phyloP scores from a whole-genome alignment of 2,329 filamentous ascomycete species.

The Aphanocladium album region DNA sequence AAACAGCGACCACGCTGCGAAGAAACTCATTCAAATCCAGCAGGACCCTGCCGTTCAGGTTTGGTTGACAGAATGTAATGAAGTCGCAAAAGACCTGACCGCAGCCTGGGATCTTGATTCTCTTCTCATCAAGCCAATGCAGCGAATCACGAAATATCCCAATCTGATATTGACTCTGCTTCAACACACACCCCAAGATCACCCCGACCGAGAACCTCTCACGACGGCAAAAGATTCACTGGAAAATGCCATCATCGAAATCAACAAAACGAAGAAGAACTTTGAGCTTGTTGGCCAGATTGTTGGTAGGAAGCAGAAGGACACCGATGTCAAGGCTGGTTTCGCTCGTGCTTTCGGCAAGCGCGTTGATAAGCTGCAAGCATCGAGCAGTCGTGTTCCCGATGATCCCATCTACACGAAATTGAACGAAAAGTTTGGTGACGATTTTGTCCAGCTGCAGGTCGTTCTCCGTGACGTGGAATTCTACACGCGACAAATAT shows the following conservation, averaged over 20 bases:
- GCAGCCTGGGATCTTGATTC: slow-evolving; percentile 93
- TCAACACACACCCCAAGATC: slow-evolving; percentile 71
- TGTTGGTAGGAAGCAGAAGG: slow-evolving; percentile 77
- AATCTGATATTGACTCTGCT: slow-evolving; percentile 77
- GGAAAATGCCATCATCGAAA: slow-evolving; percentile 70
- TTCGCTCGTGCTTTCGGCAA: slow-evolving; percentile 87
- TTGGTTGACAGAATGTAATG: slow-evolving; percentile 90
- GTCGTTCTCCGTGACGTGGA: slow-evolving; percentile 93
- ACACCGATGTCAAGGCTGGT: slow-evolving; percentile 79
- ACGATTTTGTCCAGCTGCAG: slow-evolving; percentile 88
- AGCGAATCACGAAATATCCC: slow-evolving; percentile 90
- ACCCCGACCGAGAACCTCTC: slow-evolving; percentile 73
- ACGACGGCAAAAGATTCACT: slow-evolving; percentile 45
- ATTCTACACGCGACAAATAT: slow-evolving; percentile 78
- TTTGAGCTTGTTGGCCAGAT: slow-evolving; percentile 89
- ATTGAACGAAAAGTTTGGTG: slow-evolving; percentile 79
- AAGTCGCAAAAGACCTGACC: slow-evolving; percentile 87
- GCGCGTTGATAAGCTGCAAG: slow-evolving; percentile 75
- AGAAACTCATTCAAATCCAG: slow-evolving; percentile 57
- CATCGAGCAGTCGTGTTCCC: slow-evolving; percentile 54
- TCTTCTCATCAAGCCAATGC: slow-evolving; percentile 93
- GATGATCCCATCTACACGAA: slow-evolving; percentile 80
- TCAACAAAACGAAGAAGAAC: slow-evolving; percentile 94
- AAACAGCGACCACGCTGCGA: slow-evolving; percentile 58
- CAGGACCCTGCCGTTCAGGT: slow-evolving; percentile 63